Conservation (phyloP, 2,329 filamentous ascomycete genomes). For the Akanthomyces lecanii region DNA sequence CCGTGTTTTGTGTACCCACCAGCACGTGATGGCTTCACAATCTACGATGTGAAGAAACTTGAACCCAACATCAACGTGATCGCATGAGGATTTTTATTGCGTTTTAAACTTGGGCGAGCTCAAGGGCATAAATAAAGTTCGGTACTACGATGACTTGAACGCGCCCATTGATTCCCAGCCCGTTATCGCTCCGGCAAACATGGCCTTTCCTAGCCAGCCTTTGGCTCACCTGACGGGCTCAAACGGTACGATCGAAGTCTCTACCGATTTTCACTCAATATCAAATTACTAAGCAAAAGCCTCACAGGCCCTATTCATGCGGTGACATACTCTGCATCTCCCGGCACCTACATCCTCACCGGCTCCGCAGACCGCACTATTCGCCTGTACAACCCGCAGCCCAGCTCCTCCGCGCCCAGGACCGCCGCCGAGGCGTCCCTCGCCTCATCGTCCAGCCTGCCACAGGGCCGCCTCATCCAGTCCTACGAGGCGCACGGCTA, state of each 20-base stretch:
- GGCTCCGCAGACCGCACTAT: constrained; percentile 81
- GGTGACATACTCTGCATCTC: constrained; percentile 66
- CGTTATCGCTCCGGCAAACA: constrained; percentile 20
- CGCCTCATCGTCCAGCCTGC: constrained; percentile 29
- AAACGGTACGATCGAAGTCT: constrained; percentile 42
- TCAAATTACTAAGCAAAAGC: background rate
- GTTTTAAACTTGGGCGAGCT: background rate
- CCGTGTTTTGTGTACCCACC: constrained; percentile 7
- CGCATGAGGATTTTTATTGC: background rate
- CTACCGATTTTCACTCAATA: background rate
- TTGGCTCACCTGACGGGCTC: constrained; percentile 55
- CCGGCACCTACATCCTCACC: constrained; percentile 75
- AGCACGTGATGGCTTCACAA: constrained; percentile 12
- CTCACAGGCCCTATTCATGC: constrained; percentile 65
- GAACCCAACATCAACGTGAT: background rate
- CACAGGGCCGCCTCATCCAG: constrained; percentile 67
- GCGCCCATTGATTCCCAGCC: background rate
- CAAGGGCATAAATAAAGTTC: background rate
- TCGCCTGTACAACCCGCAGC: constrained; percentile 76
- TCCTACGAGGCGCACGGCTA: constrained; percentile 89
- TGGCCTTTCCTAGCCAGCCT: constrained; percentile 47
- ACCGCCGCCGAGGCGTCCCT: constrained; percentile 16
- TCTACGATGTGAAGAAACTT: background rate
- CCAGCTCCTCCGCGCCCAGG: constrained; percentile 38
- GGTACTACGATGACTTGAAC: background rate